Conservation (phyloP, 129 eudicot genomes). For the Chrysanthemum seticuspe region DNA sequence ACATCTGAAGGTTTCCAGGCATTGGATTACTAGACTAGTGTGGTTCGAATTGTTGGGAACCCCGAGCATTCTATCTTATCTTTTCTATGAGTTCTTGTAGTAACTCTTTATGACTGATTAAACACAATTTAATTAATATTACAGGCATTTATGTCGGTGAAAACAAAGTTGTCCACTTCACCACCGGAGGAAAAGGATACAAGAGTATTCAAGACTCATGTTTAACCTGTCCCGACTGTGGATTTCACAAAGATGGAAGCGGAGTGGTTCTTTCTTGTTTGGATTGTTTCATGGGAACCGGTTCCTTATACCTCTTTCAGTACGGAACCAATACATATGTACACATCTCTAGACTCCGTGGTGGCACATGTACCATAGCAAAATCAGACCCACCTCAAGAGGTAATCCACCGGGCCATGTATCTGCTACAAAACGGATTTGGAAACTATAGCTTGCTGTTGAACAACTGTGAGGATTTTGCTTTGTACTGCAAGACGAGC, state of each 20-base stretch:
- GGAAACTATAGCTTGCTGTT: conserved; percentile 45
- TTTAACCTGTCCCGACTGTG: background rate
- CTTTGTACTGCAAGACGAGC: conserved; percentile 63
- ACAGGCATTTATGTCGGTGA: conserved; percentile 39
- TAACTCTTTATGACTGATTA: background rate
- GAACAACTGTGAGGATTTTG: conserved; percentile 66
- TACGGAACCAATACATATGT: conserved; percentile 34
- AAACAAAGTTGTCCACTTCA: conserved; percentile 62
- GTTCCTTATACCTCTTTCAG: conserved; percentile 41
- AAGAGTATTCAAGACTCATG: background rate
- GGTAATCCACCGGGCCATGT: conserved; percentile 55
- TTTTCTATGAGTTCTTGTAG: too few species aligned
- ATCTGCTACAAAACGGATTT: conserved; percentile 57
- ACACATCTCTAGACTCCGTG: conserved; percentile 43
- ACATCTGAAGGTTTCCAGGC: too few species aligned
- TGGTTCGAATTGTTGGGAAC: too few species aligned
- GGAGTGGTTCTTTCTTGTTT: conserved; percentile 53
- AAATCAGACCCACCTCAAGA: conserved; percentile 38
- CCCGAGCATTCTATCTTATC: too few species aligned
- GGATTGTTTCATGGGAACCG: conserved; percentile 48
- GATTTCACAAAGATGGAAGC: conserved; percentile 39
- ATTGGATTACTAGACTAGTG: too few species aligned
- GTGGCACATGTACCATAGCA: conserved; percentile 63
- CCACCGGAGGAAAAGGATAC: conserved; percentile 7
- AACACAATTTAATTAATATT: background rate